These are phyloP conservation scores for Bocquillonia castaneifolia DNA, from an alignment of 441 rosid species.

Conservation along the genomic window DNA sequence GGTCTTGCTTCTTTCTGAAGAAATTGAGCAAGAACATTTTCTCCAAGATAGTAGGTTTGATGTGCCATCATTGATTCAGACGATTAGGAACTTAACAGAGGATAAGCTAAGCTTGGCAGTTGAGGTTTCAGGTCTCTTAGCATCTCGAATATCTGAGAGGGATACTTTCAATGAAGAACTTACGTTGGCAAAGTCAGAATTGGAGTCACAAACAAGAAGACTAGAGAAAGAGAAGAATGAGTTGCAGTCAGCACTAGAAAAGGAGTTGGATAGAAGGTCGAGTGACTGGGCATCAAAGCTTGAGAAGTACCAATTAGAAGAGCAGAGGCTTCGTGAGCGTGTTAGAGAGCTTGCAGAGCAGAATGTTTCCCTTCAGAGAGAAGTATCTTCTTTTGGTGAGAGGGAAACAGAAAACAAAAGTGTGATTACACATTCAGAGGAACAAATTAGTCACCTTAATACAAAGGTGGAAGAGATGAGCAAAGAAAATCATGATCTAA, in stretches of 20 bases:
- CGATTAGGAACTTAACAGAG: constrained; percentile 51
- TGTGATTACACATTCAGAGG: constrained; percentile 48
- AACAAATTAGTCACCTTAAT: constrained; percentile 53
- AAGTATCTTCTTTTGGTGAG: constrained; percentile 61
- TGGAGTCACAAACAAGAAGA: constrained; percentile 47
- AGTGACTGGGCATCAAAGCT: constrained; percentile 81
- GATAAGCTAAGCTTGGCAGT: constrained; percentile 69
- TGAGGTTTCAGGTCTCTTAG: constrained; percentile 66
- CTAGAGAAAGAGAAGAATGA: constrained; percentile 77
- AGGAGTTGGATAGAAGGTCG: constrained; percentile 95
- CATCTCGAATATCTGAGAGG: constrained; percentile 58
- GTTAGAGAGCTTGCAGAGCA: constrained; percentile 96
- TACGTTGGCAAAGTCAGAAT: constrained; percentile 48
- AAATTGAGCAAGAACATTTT: constrained; percentile 55
- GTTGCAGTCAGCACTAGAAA: constrained; percentile 78
- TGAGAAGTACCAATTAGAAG: constrained; percentile 74
- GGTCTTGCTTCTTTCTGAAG: constrained; percentile 58
- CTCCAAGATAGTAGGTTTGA: constrained; percentile 52
- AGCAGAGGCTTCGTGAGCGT: constrained; percentile 85
- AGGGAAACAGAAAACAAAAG: constrained; percentile 61
- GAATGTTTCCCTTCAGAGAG: constrained; percentile 88
- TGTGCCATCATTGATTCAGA: constrained; percentile 56
- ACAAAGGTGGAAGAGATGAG: constrained; percentile 49
- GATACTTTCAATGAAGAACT: constrained; percentile 57
- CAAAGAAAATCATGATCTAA: constrained; percentile 50